A percentile compares a stretch with the other conserved stretches of the same genome.
Evolutionary conservation across 164 flowering plant species (phyloP).

Genomic region (Stephania cephalantha): DNA sequence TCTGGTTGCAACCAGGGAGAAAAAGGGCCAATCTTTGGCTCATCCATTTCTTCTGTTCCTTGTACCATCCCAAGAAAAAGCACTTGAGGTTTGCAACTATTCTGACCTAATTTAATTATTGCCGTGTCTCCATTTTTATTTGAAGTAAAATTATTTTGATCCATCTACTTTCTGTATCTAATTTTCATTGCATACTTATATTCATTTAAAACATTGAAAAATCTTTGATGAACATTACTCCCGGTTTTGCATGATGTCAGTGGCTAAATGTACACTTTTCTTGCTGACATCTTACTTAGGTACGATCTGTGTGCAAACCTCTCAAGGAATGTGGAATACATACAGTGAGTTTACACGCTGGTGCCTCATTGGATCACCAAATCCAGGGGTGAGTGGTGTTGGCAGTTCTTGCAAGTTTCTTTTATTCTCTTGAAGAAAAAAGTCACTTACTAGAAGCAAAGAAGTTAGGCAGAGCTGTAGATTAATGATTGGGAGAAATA

Average conservation of each 20-base stretch:
- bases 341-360: constrained; percentile 80
- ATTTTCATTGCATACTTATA: too few relatives aligned
- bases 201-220: not conserved
- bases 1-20: constrained; percentile 55
- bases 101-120: not conserved
- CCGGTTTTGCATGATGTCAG: not conserved
- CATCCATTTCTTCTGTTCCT: constrained; percentile 69
- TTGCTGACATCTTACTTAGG: constrained; percentile 21
- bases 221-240: not conserved
- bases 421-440: not conserved
- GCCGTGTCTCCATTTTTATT: not conserved
- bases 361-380: constrained; percentile 81
- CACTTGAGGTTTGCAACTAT: constrained; percentile 47
- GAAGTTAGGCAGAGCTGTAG: not conserved
- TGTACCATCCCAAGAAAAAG: constrained; percentile 48
- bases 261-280: not conserved
- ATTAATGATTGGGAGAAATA: not conserved
- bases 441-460: not conserved
- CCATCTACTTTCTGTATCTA: too few relatives aligned
- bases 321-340: constrained; percentile 75
- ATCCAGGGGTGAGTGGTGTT: constrained; percentile 53
- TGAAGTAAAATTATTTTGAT: too few relatives aligned
- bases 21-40: constrained; percentile 38
- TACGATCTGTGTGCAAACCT: constrained; percentile 73
- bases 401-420: not conserved